These are phyloP conservation scores for Debaryomyces maramus DNA, from an alignment of 805 yeast genomes.

Conservation along the genomic window DNA sequence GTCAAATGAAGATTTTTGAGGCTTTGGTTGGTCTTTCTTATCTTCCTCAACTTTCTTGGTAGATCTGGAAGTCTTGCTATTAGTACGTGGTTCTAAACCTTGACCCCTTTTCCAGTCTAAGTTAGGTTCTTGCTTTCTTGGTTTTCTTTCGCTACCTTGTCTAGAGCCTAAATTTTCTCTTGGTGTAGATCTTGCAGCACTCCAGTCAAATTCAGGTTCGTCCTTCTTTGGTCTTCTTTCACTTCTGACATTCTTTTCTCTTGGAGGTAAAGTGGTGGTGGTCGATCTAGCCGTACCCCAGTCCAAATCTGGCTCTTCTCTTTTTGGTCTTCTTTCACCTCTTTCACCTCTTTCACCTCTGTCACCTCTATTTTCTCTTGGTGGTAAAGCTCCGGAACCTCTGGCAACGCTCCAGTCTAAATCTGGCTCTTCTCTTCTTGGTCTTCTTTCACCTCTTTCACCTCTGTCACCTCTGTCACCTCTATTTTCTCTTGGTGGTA, in stretches of 20 bases:
- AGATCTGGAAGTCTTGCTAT: slow-evolving; percentile 8
- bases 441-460: slow-evolving; percentile 23
- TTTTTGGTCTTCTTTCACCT: slow-evolving; percentile 29
- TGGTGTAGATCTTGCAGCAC: slow-evolving; percentile 29
- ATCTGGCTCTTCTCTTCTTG: slow-evolving; percentile 38
- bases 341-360: slow-evolving; percentile 27
- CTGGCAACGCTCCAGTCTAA: slow-evolving; percentile 50
- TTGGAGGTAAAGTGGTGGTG: slow-evolving; percentile 24
- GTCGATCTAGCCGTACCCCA: slow-evolving; percentile 49
- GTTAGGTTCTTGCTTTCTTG: slow-evolving; percentile 26
- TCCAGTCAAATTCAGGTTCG: slow-evolving; percentile 29
- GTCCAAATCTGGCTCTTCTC: slow-evolving; percentile 59
- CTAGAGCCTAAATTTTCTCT: slow-evolving; percentile 18
- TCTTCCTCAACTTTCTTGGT: slow-evolving; percentile 15
- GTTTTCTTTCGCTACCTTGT: slow-evolving; percentile 28
- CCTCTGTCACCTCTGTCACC: slow-evolving; percentile 26
- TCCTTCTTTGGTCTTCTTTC: slow-evolving; percentile 21
- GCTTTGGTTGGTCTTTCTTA: slow-evolving; percentile 24
- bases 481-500: slow-evolving; percentile 42
- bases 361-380: slow-evolving; percentile 37
- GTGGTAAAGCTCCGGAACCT: slow-evolving; percentile 25
- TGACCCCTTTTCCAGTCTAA: slow-evolving; percentile 43
- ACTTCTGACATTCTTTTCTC: slow-evolving; percentile 21
- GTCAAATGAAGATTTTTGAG: slow-evolving; percentile 35
- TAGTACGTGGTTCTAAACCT: slow-evolving; percentile 21